Evolutionary conservation across 495 filamentous ascomycete genomes (phyloP), one percentile per base, ranked within the genome.

Genomic region (Hypoxylon rickii): DNA sequence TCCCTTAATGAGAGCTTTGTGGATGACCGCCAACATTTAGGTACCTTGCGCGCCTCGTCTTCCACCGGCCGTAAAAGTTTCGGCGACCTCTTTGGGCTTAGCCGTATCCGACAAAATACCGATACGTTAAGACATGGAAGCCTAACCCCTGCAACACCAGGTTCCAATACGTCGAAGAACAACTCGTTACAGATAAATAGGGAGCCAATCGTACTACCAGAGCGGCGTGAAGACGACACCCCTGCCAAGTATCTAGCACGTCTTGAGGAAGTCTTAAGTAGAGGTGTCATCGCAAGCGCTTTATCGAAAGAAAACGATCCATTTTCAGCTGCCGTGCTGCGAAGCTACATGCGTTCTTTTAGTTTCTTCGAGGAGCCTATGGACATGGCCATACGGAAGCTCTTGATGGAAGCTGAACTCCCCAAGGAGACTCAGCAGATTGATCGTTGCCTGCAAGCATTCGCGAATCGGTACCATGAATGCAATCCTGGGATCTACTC

Each of bases 371-470:
- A 89, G 24, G 94, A 97, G 64, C 93, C 94, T 0, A 89, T 99
- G 70, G 94, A 99, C 68, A 97, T 99, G 93, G 86, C 93, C 7
- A 87, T 97, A 54, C 74, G 94, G 17, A 97, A 97, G 68, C 81
- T 97, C 11, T 76, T 99, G 43, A 96, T 97, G 92, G 90, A 96
- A 59, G 92, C 93, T 12, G 93, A 97, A 70, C 71, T 99, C 29
- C 94, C 94, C 4, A 95, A 93, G 58, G 94, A 99, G 73, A 96
- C 94, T 0, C 94, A 99, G 71, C 94, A 99, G 63, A 97, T 99
- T 51, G 94, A 97, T 66, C 84, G 94, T 39, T 92, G 93, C 50
- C 74, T 99, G 33, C 89, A 97, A 67, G 86, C 89, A 7, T 97
- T 99, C 75, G 91, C 94, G 1, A 92, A 97, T 67, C 84, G 94